Percentiles rank a stretch among this genome's conserved stretches.
phyloP scores from a whole-genome alignment of 208 protist genomes.

The Trypanosomatidae sp. region DNA sequence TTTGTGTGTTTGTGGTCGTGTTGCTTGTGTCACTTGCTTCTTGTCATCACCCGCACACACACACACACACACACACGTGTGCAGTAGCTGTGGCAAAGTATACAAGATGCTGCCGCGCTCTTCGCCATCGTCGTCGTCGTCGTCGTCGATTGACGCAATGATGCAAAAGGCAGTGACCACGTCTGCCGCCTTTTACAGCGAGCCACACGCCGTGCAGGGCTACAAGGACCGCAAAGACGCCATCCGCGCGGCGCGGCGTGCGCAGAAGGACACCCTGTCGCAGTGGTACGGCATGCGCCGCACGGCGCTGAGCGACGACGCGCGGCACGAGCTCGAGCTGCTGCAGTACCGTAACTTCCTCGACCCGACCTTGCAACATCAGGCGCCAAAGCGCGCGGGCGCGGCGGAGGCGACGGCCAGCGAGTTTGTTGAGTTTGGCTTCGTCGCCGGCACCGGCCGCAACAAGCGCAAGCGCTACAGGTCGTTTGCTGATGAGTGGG shows the following conservation, averaged over 20 bases:
- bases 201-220: constrained; percentile 48
- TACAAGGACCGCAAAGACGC: constrained; percentile 55
- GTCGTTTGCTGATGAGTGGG: constrained; percentile 85
- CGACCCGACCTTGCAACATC: constrained; percentile 54
- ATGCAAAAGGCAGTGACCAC: constrained; percentile 78
- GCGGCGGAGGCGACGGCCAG: constrained; percentile 8
- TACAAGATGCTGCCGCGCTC: no score
- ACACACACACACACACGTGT: no score
- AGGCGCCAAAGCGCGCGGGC: constrained; percentile 60
- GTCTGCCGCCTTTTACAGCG: constrained; percentile 42
- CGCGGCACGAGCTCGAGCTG: constrained; percentile 72
- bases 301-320: constrained; percentile 20
- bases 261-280: constrained; percentile 58
- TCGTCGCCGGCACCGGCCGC: constrained; percentile 50
- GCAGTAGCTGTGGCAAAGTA: no score
- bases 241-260: constrained; percentile 40
- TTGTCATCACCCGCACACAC: no score
- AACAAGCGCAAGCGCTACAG: constrained; percentile 69
- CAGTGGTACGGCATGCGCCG: constrained; percentile 86
- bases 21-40: no score
- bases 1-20: no score
- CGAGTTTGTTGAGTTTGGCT: constrained; percentile 86
- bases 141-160: constrained; percentile 48
- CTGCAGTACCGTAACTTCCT: constrained; percentile 84
- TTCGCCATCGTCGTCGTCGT: background rate